Evolutionary conservation across 352 stramenopile species (phyloP).

Genomic region (Pythium scleroteichum): DNA sequence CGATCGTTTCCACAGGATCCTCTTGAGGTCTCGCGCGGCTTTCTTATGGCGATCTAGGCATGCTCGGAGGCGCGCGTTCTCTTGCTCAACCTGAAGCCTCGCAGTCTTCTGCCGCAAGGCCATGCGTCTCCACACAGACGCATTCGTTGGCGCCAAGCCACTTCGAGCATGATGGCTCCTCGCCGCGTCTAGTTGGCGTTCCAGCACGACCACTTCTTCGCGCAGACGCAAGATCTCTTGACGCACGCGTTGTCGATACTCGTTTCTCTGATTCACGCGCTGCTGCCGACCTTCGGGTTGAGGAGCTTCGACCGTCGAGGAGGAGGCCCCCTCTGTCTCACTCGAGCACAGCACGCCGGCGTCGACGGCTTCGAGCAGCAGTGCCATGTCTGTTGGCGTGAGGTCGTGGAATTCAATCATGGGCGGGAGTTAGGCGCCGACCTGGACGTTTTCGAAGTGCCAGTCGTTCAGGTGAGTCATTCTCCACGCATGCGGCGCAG

Average conservation of each 20-base stretch:
- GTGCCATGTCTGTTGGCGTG: slow-evolving; percentile 4
- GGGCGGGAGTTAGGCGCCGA: too few relatives aligned
- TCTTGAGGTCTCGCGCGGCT: background rate
- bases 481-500: too few relatives aligned
- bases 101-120: background rate
- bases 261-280: background rate
- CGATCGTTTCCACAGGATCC: too few relatives aligned
- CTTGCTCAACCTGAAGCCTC: background rate
- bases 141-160: too few relatives aligned
- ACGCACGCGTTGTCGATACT: slow-evolving; percentile 3
- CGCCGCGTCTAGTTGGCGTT: background rate
- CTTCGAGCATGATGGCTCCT: too few relatives aligned
- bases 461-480: too few relatives aligned
- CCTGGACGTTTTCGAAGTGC: too few relatives aligned
- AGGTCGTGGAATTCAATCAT: slow-evolving; percentile 6
- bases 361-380: slow-evolving; percentile 3
- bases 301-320: background rate
- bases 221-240: background rate
- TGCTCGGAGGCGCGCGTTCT: slow-evolving; percentile 1
- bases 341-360: background rate
- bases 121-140: slow-evolving; percentile 5
- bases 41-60: background rate
- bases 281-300: background rate
- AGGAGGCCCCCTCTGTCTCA: background rate
- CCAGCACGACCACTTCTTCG: background rate